These are phyloP conservation scores for Pluteus cervinus DNA, from an alignment of 768 basidiomycete genomes.

Conservation along the genomic window DNA sequence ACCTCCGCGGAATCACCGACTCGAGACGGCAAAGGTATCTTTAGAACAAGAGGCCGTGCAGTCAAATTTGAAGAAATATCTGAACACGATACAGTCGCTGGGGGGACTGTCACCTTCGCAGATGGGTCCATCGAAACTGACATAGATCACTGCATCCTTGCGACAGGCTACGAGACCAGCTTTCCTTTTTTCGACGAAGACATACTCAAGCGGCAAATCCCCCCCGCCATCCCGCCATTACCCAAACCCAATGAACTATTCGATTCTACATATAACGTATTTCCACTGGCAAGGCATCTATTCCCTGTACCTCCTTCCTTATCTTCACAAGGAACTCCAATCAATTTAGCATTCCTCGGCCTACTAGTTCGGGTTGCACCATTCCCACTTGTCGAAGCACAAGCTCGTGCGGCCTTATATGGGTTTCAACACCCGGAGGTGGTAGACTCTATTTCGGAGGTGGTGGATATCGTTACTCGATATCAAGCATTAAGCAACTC, in stretches of 20 bases:
- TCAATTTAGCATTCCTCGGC: conserved; percentile 61
- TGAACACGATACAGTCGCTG: conserved; percentile 5
- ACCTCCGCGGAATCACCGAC: conserved; percentile 21
- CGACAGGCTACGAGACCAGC: conserved; percentile 66
- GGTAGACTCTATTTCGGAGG: conserved; percentile 44
- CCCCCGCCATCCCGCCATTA: conserved; percentile 42
- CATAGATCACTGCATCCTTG: conserved; percentile 62
- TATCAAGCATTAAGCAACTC: conserved; percentile 41
- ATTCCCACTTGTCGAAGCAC: conserved; percentile 74
- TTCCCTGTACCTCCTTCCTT: too few relatives aligned
- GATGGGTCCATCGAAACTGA: conserved; percentile 49
- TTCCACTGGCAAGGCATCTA: conserved; percentile 65
- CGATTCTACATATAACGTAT: conserved; percentile 63
- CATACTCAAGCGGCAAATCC: conserved; percentile 26
- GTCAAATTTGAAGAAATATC: conserved; percentile 7
- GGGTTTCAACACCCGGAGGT: conserved; percentile 46
- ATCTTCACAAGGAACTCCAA: conserved; percentile 33
- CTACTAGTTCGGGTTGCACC: conserved; percentile 57
- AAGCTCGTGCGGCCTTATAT: conserved; percentile 57
- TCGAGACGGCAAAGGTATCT: conserved; percentile 21
- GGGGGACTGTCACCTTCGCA: conserved; percentile 48
- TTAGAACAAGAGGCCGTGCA: conserved; percentile 35
- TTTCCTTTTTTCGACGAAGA: conserved; percentile 53
- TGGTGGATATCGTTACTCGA: conserved; percentile 41
- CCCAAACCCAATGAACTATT: conserved; percentile 42